Percentiles rank a stretch among this genome's conserved stretches.
Evolutionary conservation across 805 yeast genomes (phyloP).

Genomic region (Yamadazyma philogaea): DNA sequence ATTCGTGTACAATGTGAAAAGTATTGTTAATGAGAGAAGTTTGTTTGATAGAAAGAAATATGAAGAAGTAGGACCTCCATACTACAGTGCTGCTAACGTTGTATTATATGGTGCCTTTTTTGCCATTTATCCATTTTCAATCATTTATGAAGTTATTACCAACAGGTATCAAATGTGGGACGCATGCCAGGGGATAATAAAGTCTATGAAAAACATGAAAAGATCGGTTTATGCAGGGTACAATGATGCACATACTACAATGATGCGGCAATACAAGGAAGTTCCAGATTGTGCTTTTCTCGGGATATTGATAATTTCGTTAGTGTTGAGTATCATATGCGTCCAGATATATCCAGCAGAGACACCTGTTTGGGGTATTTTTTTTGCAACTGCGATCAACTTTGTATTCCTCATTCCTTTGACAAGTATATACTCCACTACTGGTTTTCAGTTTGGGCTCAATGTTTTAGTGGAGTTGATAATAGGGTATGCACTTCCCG

Average conservation of each 20-base stretch:
- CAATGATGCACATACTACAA: slow-evolving; percentile 29
- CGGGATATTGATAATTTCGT: slow-evolving; percentile 23
- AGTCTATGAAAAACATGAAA: slow-evolving; percentile 34
- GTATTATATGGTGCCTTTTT: slow-evolving; percentile 28
- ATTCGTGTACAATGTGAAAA: slow-evolving; percentile 38
- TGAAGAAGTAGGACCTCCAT: slow-evolving; percentile 28
- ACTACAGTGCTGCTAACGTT: slow-evolving; percentile 29
- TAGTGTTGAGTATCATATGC: slow-evolving; percentile 32
- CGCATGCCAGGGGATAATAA: slow-evolving; percentile 12
- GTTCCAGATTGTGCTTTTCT: slow-evolving; percentile 33
- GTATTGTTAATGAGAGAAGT: slow-evolving; percentile 39
- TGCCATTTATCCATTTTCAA: slow-evolving; percentile 33
- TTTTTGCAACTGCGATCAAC: slow-evolving; percentile 32
- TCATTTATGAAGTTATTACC: slow-evolving; percentile 36
- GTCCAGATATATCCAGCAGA: slow-evolving; percentile 29
- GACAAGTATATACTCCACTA: slow-evolving; percentile 25
- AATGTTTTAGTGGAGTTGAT: slow-evolving; percentile 37
- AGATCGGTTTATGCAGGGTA: slow-evolving; percentile 30
- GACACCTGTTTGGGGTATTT: slow-evolving; percentile 37
- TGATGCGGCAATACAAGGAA: slow-evolving; percentile 33
- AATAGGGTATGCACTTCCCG: slow-evolving; percentile 37
- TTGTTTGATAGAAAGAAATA: slow-evolving; percentile 24
- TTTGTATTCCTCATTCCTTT: slow-evolving; percentile 32
- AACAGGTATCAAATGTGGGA: slow-evolving; percentile 26
- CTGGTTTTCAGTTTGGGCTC: slow-evolving; percentile 32